phyloP scores from a whole-genome alignment of 2,329 filamentous ascomycete species.

The Clonostachys rosea region DNA sequence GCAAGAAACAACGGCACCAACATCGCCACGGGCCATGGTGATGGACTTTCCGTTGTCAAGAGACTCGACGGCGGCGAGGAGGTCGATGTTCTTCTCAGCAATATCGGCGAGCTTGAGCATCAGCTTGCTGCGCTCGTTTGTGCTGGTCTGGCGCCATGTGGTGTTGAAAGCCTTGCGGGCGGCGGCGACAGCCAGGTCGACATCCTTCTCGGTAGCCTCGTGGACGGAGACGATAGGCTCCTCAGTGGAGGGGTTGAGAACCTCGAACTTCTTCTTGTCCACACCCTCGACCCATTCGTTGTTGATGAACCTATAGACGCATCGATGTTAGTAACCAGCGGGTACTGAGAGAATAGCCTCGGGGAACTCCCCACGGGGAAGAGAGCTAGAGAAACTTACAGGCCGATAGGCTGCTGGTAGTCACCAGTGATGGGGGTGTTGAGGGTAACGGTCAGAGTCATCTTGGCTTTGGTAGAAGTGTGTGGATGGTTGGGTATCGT shows the following conservation, averaged over 20 bases:
- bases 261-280: constrained; percentile 87
- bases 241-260: constrained; percentile 84
- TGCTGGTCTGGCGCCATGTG: constrained; percentile 62
- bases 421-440: constrained; percentile 62
- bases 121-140: constrained; percentile 64
- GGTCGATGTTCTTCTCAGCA: constrained; percentile 71
- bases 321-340: not conserved
- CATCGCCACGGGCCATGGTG: constrained; percentile 70
- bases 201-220: constrained; percentile 86
- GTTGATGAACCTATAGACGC: constrained; percentile 72
- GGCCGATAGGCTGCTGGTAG: constrained; percentile 55
- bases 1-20: constrained; percentile 61
- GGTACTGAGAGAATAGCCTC: not conserved
- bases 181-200: constrained; percentile 74
- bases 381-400: constrained; percentile 36
- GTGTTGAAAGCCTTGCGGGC: constrained; percentile 84
- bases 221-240: constrained; percentile 77
- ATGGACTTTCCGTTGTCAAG: constrained; percentile 86
- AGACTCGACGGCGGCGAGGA: constrained; percentile 77
- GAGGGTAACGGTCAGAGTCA: constrained; percentile 53
- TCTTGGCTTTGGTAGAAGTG: constrained; percentile 13
- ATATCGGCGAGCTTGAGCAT: constrained; percentile 77
- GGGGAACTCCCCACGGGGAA: too few species aligned
- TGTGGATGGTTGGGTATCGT: too few species aligned
- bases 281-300: constrained; percentile 78